Percentiles rank a stretch among this genome's conserved stretches.
These are phyloP conservation scores for Earliella scabrosa DNA, from an alignment of 1,284 basidiomycete species.

Conservation along the genomic window DNA sequence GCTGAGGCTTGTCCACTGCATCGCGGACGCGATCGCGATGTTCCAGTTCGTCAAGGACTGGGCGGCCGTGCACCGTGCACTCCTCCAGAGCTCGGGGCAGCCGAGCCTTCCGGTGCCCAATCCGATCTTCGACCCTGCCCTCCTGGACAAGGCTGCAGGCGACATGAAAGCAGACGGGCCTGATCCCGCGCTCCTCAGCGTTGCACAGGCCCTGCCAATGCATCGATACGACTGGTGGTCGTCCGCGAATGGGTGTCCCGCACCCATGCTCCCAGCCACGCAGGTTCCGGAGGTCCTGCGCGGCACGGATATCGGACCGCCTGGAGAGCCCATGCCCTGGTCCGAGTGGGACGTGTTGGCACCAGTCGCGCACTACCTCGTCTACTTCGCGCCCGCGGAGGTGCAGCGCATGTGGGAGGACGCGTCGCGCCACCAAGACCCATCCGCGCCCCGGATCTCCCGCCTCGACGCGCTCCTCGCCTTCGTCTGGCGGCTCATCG, in stretches of 20 bases:
- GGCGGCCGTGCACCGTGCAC: constrained; percentile 35
- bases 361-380: constrained; percentile 36
- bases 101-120: constrained; percentile 22
- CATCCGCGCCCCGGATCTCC: constrained; percentile 29
- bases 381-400: constrained; percentile 41
- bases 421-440: constrained; percentile 7
- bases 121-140: constrained; percentile 39
- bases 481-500: constrained; percentile 45
- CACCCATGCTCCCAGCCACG: constrained; percentile 14
- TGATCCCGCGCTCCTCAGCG: constrained; percentile 31
- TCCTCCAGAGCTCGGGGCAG: constrained; percentile 1
- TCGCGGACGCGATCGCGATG: constrained; percentile 45
- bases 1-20: constrained; percentile 39
- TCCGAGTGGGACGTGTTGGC: constrained; percentile 38
- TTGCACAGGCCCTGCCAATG: constrained; percentile 36
- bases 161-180: constrained; percentile 35
- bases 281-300: constrained; percentile 26
- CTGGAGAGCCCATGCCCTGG: constrained; percentile 42
- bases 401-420: constrained; percentile 39
- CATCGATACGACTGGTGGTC: constrained; percentile 45
- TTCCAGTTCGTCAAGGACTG: constrained; percentile 43
- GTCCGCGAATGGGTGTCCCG: constrained; percentile 31
- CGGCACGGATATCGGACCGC: constrained; percentile 17
- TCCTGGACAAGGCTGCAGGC: constrained; percentile 39
- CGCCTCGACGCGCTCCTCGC: constrained; percentile 47